These are phyloP conservation scores for Hypoxylon crocopeplum DNA, from an alignment of 495 filamentous ascomycete genomes.

Conservation along the genomic window DNA sequence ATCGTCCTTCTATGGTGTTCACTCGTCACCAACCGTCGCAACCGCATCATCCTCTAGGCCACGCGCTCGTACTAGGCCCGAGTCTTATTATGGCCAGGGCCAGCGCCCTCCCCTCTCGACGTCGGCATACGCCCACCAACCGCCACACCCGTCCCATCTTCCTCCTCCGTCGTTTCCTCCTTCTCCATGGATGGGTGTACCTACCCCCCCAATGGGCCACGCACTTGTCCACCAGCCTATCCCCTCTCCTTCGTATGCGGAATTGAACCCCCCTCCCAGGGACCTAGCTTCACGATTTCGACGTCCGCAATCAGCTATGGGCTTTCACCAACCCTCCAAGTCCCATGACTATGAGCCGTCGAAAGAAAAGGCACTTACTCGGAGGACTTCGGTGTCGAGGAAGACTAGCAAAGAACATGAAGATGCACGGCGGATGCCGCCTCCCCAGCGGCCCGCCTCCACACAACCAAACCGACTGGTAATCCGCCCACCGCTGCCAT, in stretches of 20 bases:
- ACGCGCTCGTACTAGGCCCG: conserved; percentile 48
- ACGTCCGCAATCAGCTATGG: conserved; percentile 54
- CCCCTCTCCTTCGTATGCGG: conserved; percentile 34
- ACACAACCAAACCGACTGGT: conserved; percentile 44
- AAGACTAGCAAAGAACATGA: conserved; percentile 47
- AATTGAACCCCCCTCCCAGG: conserved; percentile 36
- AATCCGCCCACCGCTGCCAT: conserved; percentile 44
- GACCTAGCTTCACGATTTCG: conserved; percentile 45
- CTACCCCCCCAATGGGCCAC: conserved; percentile 29
- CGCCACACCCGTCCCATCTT: conserved; percentile 29
- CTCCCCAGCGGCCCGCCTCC: conserved; percentile 50
- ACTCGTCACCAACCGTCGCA: conserved; percentile 38
- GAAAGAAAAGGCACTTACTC: conserved; percentile 37
- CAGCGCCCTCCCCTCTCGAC: conserved; percentile 42
- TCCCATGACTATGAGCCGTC: conserved; percentile 41
- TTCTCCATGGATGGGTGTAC: conserved; percentile 31
- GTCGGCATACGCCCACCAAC: conserved; percentile 37
- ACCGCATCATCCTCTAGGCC: conserved; percentile 44
- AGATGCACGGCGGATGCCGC: conserved; percentile 48
- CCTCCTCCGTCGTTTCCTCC: conserved; percentile 32
- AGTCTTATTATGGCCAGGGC: conserved; percentile 49
- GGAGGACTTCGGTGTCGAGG: conserved; percentile 48
- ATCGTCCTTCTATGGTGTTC: conserved; percentile 48
- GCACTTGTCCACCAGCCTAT: conserved; percentile 31
- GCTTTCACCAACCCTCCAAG: conserved; percentile 42